A percentile compares a stretch with the other conserved stretches of the same genome.
These are phyloP conservation scores for Thermothelomyces thermophilus DNA, from an alignment of 2,329 filamentous ascomycete genomes.

Conservation along the genomic window DNA sequence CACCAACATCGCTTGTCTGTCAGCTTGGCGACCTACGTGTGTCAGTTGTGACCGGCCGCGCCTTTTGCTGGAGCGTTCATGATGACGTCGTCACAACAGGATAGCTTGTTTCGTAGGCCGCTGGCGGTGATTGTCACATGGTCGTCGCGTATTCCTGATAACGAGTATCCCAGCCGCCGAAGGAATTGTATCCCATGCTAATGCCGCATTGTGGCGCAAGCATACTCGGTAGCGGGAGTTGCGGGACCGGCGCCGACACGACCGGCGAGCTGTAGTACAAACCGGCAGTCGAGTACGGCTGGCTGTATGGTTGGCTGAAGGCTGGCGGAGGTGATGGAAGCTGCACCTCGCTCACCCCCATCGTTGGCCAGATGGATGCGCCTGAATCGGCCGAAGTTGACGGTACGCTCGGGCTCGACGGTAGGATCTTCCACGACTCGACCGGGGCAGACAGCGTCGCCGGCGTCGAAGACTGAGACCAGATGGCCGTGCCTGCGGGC, in stretches of 20 bases:
- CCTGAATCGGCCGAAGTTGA: constrained; percentile 61
- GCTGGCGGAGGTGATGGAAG: constrained; percentile 73
- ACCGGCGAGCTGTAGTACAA: constrained; percentile 77
- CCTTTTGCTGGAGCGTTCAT: constrained; percentile 27
- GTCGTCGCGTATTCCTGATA: constrained; percentile 80
- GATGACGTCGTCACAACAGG: constrained; percentile 42
- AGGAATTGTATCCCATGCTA: constrained; percentile 66
- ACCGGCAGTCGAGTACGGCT: constrained; percentile 65
- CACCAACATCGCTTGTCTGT: constrained; percentile 23
- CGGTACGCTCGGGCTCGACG: constrained; percentile 77
- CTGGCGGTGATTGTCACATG: constrained; percentile 66
- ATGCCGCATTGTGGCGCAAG: constrained; percentile 79
- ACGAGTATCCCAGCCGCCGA: constrained; percentile 73
- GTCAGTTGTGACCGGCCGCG: constrained; percentile 24
- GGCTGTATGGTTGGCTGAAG: constrained; percentile 73
- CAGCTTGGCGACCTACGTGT: constrained; percentile 15
- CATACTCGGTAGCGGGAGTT: constrained; percentile 80
- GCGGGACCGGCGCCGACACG: constrained; percentile 65
- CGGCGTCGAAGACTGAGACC: constrained; percentile 65
- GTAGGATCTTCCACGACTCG: constrained; percentile 84
- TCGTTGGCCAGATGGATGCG: constrained; percentile 70
- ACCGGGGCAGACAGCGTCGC: constrained; percentile 62
- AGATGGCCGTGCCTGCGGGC: constrained; percentile 66
- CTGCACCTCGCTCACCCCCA: constrained; percentile 67
- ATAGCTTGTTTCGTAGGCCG: constrained; percentile 40